Evolutionary conservation across 1,139 yeast species (phyloP).

Genomic region (Casaregolazyma suthepensis): DNA sequence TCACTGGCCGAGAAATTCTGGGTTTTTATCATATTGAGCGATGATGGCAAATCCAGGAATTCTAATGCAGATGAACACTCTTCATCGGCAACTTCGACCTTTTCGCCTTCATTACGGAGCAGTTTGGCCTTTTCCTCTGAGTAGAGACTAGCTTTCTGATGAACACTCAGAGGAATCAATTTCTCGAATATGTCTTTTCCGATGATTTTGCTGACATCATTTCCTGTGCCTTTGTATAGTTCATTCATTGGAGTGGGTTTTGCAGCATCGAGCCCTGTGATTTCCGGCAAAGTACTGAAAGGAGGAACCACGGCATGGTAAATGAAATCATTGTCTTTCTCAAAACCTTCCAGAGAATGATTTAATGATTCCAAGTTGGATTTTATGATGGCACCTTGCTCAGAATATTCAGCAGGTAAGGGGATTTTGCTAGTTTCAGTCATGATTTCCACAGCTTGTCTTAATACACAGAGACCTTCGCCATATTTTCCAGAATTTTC

Average conservation of each 20-base stretch:
- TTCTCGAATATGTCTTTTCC: conserved; percentile 60
- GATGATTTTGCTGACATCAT: conserved; percentile 45
- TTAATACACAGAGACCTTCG: conserved; percentile 64
- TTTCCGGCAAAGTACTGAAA: conserved; percentile 47
- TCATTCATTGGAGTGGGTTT: conserved; percentile 59
- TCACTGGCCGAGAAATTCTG: conserved; percentile 11
- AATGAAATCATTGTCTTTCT: conserved; percentile 83
- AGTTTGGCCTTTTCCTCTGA: conserved; percentile 84
- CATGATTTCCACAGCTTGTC: conserved; percentile 38
- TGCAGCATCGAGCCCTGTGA: conserved; percentile 72
- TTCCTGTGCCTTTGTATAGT: conserved; percentile 36
- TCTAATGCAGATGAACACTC: conserved; percentile 75
- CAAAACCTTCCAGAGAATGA: conserved; percentile 44
- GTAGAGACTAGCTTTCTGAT: conserved; percentile 78
- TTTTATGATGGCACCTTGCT: conserved; percentile 22
- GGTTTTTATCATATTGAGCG: conserved; percentile 49
- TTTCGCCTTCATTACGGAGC: conserved; percentile 68
- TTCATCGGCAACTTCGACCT: conserved; percentile 71
- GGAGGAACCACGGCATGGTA: conserved; percentile 75
- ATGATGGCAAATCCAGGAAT: conserved; percentile 66
- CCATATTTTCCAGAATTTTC: conserved; percentile 59
- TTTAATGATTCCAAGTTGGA: conserved; percentile 32
- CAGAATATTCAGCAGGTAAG: conserved; percentile 19
- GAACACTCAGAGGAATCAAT: conserved; percentile 80
- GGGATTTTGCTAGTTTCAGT: conserved; percentile 23